phyloP scores from a whole-genome alignment of 2,329 filamentous ascomycete genomes.

The Pyrenophora seminiperda region DNA sequence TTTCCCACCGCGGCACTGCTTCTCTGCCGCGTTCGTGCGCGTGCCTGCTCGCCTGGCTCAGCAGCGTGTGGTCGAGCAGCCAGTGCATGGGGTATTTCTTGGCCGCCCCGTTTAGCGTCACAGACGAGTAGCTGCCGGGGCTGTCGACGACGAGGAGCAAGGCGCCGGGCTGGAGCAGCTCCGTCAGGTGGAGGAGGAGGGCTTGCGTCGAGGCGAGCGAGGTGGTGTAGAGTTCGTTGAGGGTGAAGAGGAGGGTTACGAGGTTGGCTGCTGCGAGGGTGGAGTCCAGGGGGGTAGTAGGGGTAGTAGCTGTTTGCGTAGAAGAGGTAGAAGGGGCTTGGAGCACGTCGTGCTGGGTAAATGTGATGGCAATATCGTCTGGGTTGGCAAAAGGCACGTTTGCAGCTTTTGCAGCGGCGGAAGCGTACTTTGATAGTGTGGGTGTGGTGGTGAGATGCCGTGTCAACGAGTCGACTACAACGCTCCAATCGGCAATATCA shows the following conservation, averaged over 20 bases:
- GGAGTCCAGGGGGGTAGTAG: too few relatives aligned
- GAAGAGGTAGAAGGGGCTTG: constrained; percentile 44
- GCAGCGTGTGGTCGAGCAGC: constrained; percentile 81
- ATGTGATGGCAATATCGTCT: constrained; percentile 45
- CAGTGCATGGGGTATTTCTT: constrained; percentile 92
- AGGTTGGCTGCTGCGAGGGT: constrained; percentile 53
- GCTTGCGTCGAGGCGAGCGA: constrained; percentile 75
- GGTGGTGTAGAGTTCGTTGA: constrained; percentile 90
- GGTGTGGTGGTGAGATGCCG: constrained; percentile 59
- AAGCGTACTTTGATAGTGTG: constrained; percentile 55
- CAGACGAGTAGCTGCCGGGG: constrained; percentile 88
- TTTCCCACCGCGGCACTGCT: constrained; percentile 65
- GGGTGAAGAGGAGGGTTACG: constrained; percentile 86
- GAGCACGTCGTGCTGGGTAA: constrained; percentile 60
- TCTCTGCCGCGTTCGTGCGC: constrained; percentile 18
- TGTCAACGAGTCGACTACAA: constrained; percentile 65
- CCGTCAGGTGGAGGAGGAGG: constrained; percentile 73
- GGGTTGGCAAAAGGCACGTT: constrained; percentile 47
- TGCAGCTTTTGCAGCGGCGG: constrained; percentile 50
- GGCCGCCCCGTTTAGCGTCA: constrained; percentile 62
- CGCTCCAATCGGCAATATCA: constrained; percentile 80
- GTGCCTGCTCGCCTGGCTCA: constrained; percentile 43
- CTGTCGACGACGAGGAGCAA: constrained; percentile 88
- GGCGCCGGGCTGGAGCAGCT: constrained; percentile 61
- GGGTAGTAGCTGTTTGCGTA: too few relatives aligned